Conservation (phyloP, 345 rosid genomes). For the Trapa incisa region DNA sequence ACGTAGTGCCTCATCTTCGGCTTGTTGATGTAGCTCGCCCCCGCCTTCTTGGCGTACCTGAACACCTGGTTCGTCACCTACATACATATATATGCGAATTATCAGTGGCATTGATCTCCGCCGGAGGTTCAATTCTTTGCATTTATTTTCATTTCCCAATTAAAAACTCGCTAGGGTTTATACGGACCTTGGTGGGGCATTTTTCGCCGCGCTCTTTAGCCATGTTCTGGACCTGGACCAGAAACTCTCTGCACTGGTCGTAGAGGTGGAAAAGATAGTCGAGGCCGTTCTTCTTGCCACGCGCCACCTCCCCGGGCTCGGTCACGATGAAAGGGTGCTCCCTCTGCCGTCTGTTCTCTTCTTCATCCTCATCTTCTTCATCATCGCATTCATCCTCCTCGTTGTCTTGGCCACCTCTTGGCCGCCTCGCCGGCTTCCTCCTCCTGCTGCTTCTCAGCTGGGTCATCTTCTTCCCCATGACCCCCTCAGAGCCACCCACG, state of each 20-base stretch:
- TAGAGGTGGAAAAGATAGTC: conserved; percentile 97
- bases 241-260: conserved; percentile 93
- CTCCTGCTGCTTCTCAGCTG: conserved; percentile 17
- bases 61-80: conserved; percentile 97
- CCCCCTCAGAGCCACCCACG: conserved; percentile 6
- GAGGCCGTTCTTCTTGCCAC: conserved; percentile 97
- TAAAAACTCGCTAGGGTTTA: neutral
- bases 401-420: neutral
- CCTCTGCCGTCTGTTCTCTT: conserved; percentile 32
- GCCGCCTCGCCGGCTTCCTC: conserved; percentile 27
- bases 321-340: conserved; percentile 99
- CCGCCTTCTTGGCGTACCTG: conserved; percentile 81
- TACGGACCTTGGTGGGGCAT: conserved; percentile 85
- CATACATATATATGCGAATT: too few relatives aligned
- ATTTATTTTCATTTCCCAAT: too few relatives aligned
- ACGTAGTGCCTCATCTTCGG: conserved; percentile 98
- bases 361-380: conserved; percentile 7
- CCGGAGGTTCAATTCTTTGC: too few relatives aligned
- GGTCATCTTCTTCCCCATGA: neutral
- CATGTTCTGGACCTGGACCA: conserved; percentile 78
- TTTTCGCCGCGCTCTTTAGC: conserved; percentile 96
- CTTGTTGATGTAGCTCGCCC: conserved; percentile 95
- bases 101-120: too few relatives aligned
- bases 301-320: conserved; percentile 99
- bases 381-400: conserved; percentile 22